phyloP scores from a whole-genome alignment of 805 yeast species.

The Wickerhamiella occidentalis region DNA sequence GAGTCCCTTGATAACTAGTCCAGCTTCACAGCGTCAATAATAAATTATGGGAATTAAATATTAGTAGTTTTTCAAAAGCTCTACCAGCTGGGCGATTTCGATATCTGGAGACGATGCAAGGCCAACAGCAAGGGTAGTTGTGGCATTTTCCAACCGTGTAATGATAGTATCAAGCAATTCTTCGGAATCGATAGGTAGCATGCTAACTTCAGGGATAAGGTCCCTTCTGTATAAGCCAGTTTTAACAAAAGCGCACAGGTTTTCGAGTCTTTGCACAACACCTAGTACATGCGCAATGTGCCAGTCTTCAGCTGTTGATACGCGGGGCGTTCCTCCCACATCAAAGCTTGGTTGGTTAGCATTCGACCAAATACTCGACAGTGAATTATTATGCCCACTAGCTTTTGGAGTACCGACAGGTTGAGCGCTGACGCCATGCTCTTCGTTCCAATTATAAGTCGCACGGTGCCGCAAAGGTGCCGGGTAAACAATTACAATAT shows the following conservation, averaged over 20 bases:
- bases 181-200: not conserved
- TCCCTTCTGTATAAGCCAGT: not conserved
- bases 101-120: constrained; percentile 21
- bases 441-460: constrained; percentile 21
- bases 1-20: too few relatives aligned
- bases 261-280: not conserved
- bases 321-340: not conserved
- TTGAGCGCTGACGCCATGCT: not conserved
- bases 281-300: not conserved
- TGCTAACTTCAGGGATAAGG: not conserved
- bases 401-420: not conserved
- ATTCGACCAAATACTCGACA: not conserved
- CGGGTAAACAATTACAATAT: constrained; percentile 70
- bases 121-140: constrained; percentile 35
- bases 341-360: not conserved
- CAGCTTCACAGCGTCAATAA: too few relatives aligned
- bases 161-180: constrained; percentile 47
- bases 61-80: not conserved
- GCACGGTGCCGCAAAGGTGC: constrained; percentile 43
- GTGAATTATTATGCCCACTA: not conserved
- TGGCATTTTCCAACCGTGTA: constrained; percentile 55
- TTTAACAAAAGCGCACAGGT: not conserved
- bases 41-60: constrained; percentile 1
- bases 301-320: not conserved
- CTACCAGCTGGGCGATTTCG: not conserved